Conservation (phyloP, 2,329 filamentous ascomycete genomes). For the Trichophaea hybrida region DNA sequence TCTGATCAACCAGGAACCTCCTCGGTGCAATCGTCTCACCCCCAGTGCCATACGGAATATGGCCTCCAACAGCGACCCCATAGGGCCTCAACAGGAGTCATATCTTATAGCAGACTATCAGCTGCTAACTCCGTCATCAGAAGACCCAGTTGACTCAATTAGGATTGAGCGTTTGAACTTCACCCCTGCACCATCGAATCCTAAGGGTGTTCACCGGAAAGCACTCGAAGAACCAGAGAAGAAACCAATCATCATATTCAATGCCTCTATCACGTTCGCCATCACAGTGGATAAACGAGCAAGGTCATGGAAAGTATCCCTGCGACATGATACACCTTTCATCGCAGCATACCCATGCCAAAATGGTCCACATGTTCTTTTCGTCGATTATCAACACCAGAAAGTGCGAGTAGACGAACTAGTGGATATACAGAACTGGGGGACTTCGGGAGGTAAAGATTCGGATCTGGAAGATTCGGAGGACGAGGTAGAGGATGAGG, state of each 20-base stretch:
- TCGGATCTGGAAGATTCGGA: conserved; percentile 10
- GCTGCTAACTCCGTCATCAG: conserved; percentile 21
- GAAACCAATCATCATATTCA: conserved; percentile 34
- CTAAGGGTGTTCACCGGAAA: conserved; percentile 25
- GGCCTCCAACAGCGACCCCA: conserved; percentile 51
- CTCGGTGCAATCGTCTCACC: conserved; percentile 37
- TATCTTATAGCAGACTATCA: conserved; percentile 58
- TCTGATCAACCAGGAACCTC: conserved; percentile 46
- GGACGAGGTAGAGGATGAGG: conserved; percentile 29
- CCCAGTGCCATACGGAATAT: conserved; percentile 50
- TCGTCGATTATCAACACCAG: conserved; percentile 54
- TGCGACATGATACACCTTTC: conserved; percentile 52
- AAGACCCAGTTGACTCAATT: conserved; percentile 49
- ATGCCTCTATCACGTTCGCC: conserved; percentile 49
- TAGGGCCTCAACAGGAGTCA: conserved; percentile 47
- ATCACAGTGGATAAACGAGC: conserved; percentile 39
- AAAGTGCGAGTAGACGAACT: conserved; percentile 49
- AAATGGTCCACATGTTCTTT: conserved; percentile 52
- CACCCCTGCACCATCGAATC: conserved; percentile 33
- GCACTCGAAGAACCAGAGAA: conserved; percentile 14
- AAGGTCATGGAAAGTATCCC: conserved; percentile 45
- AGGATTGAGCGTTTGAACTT: conserved; percentile 55
- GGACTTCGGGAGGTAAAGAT: conserved; percentile 29
- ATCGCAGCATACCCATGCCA: conserved; percentile 51
- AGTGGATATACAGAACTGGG: conserved; percentile 53